Evolutionary conservation across 805 yeast species (phyloP), one percentile per base, ranked within the genome.

Genomic region (Tetrapisispora phaffii): DNA sequence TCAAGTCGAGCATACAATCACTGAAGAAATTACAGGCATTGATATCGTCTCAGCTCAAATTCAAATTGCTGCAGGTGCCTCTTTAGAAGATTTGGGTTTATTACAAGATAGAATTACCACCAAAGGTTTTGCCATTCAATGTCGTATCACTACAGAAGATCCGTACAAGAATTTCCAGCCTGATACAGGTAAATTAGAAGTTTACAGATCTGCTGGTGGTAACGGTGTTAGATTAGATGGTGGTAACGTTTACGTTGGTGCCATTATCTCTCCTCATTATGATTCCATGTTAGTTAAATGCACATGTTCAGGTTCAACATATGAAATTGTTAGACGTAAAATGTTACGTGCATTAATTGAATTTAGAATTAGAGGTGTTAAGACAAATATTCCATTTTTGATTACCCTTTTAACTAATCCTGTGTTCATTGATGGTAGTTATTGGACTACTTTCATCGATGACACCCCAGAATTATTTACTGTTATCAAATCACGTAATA

Each of bases 201-300:
- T 90, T 39, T 90, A 90, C 74, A 80, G 97, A 67, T 88, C 97
- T 39, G 86, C 97, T 20, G 98, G 98, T 70, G 99, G 99, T 74
- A 93, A 93, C 63, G 99, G 99, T 67, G 97, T 93, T 40, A 82
- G 99, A 72, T 76, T 93, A 56, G 98, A 90, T 61, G 98, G 98
- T 72, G 97, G 97, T 70, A 90, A 90, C 65, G 97, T 96, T 3
- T 90, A 87, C 66, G 95, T 96, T 12, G 98, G 98, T 52, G 85
- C 97, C 20, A 80, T 93, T 54, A 93, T 90, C 55, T 82, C 96
- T 29, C 98, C 98, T 35, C 96, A 87, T 69, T 90, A 90, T 70
- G 98, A 90, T 70, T 89, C 97, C 32, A 85, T 90, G 96, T 77
- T 90, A 76, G 98, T 90, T 53, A 90, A 90, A 70, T 90, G 98